Base-by-base conservation (phyloP, 306 rosid species). In the Canavalia gladiata region DNA sequence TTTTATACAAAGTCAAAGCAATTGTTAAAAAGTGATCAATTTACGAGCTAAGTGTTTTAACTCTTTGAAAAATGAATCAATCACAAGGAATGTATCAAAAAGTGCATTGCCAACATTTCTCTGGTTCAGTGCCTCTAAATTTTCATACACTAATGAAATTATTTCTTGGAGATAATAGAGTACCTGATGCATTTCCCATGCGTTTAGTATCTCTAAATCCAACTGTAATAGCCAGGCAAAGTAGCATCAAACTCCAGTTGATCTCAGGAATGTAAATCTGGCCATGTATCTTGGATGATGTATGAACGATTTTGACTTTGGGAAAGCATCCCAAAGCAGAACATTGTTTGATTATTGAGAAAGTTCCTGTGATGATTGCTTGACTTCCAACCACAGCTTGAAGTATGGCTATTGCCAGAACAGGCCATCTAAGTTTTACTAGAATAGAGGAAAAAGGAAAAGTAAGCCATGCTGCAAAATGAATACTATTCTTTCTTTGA, bases 321-420 rank as follows among this genome's bases (percentile, higher is more conserved):
- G 97, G 98, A 82, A 94, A 94, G 91, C 97, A 92, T 41, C 97
- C 94, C 82, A 94, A 72, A 42, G 97, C 84, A 54, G 97, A 90
- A 79, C 98, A 94, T 72, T 94, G 98, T 71, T 94, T 94, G 84
- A 94, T 94, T 84, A 94, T 94, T 6, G 98, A 94, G 88, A 94
- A 94, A 51, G 98, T 94, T 66, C 98, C 98, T 0, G 97, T 94
- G 69, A 94, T 94, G 54, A 94, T 88, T 68, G 98, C 98, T 89
- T 94, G 98, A 74, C 98, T 94, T 84, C 98, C 98, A 68, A 94
- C 98, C 76, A 94, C 98, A 7, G 98, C 97, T 43, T 96, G 97
- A 75, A 92, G 94, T 85, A 94, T 94, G 84, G 97, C 98, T 75
- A 94, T 94, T 51, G 82, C 97, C 78, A 92, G 91, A 83, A 94